These are phyloP conservation scores for Trichaptum fuscoviolaceum DNA, from an alignment of 768 basidiomycete genomes.

Conservation along the genomic window DNA sequence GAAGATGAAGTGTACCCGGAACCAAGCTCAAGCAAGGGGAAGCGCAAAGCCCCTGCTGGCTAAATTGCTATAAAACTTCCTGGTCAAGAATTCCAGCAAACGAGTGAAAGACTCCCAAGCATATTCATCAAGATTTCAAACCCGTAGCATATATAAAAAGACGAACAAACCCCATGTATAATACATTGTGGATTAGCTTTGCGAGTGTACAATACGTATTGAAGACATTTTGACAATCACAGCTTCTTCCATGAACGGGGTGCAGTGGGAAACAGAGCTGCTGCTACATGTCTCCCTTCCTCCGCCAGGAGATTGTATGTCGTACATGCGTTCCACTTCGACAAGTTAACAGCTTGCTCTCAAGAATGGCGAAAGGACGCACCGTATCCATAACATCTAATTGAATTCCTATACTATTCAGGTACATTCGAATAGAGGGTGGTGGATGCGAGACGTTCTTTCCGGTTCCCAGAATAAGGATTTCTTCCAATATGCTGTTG, in stretches of 20 bases:
- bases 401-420: conserved; percentile 77
- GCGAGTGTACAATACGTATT: not conserved
- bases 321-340: conserved; percentile 84
- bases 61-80: not conserved
- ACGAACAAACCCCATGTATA: not conserved
- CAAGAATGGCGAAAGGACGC: conserved; percentile 19
- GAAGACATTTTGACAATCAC: not conserved
- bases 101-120: not conserved
- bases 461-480: conserved; percentile 87
- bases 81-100: not conserved
- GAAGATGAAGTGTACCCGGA: conserved; percentile 38
- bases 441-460: conserved; percentile 66
- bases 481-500: conserved; percentile 48
- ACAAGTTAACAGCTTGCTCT: not conserved
- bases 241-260: conserved; percentile 48
- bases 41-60: conserved; percentile 47
- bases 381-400: conserved; percentile 89
- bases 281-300: conserved; percentile 90
- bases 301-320: conserved; percentile 93
- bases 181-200: not conserved
- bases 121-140: not conserved
- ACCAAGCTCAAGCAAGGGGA: conserved; percentile 48
- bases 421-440: conserved; percentile 52
- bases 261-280: conserved; percentile 73
- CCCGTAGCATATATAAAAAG: no score